phyloP scores from a whole-genome alignment of 2,329 filamentous ascomycete species.

The Exophiala dermatitidis region DNA sequence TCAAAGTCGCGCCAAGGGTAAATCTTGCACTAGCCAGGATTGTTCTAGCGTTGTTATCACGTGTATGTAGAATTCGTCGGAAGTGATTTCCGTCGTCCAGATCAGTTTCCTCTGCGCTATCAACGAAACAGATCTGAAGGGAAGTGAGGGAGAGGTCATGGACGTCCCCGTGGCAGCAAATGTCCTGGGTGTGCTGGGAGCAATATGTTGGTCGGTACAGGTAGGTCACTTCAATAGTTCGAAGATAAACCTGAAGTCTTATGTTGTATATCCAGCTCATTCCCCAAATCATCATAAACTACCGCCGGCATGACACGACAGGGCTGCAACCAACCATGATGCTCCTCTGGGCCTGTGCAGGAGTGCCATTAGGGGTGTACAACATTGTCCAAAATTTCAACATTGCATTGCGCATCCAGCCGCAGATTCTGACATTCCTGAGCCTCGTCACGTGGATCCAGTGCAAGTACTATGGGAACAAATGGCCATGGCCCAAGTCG shows the following conservation, averaged over 20 bases:
- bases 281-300: conserved; percentile 63
- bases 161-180: conserved; percentile 51
- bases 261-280: conserved; percentile 46
- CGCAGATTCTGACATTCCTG: conserved; percentile 48
- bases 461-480: conserved; percentile 50
- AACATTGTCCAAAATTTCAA: conserved; percentile 51
- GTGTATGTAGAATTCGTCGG: neutral
- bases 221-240: conserved; percentile 32
- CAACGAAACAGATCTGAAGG: neutral
- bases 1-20: neutral
- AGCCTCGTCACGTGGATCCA: conserved; percentile 51
- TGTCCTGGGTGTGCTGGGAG: conserved; percentile 53
- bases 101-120: neutral
- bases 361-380: conserved; percentile 58
- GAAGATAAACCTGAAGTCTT: neutral
- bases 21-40: neutral
- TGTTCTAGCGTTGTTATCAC: neutral
- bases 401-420: conserved; percentile 48
- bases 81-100: neutral
- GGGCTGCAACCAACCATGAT: conserved; percentile 65
- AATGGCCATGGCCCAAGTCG: conserved; percentile 48
- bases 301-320: conserved; percentile 56
- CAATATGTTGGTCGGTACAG: conserved; percentile 61
- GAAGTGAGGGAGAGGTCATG: conserved; percentile 35
- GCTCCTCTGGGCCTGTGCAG: conserved; percentile 63